A percentile compares a stretch with the other conserved stretches of the same genome.
Evolutionary conservation across 1,139 yeast species (phyloP).

Genomic region (Sugiyamaella castrensis): DNA sequence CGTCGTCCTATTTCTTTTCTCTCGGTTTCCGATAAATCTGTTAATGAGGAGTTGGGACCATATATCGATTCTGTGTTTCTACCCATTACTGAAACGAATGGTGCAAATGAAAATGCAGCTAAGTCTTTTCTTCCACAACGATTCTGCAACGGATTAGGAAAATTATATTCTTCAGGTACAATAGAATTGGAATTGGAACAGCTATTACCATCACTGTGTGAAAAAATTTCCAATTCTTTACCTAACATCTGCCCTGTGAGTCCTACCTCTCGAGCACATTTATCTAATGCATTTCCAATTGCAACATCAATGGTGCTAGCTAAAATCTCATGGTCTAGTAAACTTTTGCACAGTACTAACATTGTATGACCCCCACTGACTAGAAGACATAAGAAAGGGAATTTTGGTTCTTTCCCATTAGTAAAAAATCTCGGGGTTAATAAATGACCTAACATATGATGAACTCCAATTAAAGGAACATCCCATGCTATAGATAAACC

Average conservation of each 20-base stretch:
- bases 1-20: conserved; percentile 51
- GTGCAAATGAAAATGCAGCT: conserved; percentile 71
- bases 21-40: conserved; percentile 22
- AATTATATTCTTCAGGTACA: conserved; percentile 36
- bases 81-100: conserved; percentile 60
- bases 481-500: conserved; percentile 79
- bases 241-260: conserved; percentile 82
- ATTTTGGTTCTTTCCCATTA: conserved; percentile 51
- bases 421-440: conserved; percentile 56
- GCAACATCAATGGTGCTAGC: conserved; percentile 84
- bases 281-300: conserved; percentile 89
- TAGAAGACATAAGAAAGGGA: conserved; percentile 75
- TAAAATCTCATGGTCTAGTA: conserved; percentile 66
- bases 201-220: conserved; percentile 33
- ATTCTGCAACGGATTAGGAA: conserved; percentile 55
- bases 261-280: conserved; percentile 85
- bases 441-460: conserved; percentile 94
- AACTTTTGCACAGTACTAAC: conserved; percentile 63
- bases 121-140: conserved; percentile 45
- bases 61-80: conserved; percentile 1
- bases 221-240: conserved; percentile 64
- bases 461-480: conserved; percentile 81
- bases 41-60: conserved; percentile 11
- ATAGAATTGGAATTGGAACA: conserved; percentile 20
- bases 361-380: conserved; percentile 96